Evolutionary conservation across 75 land plant genomes (phyloP).

Genomic region (Isoetes taiwanensis): DNA sequence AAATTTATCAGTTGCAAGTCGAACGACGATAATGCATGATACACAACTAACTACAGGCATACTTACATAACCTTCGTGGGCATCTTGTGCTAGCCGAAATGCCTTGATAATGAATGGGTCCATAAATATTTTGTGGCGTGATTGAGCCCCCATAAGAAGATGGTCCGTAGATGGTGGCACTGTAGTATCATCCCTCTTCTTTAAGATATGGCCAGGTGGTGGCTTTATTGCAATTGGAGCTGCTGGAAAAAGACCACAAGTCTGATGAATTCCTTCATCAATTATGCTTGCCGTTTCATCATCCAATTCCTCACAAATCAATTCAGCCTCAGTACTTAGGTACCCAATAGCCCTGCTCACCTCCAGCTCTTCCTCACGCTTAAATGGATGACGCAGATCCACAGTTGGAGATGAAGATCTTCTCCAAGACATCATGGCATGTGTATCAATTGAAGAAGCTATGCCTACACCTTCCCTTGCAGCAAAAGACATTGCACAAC

Average conservation of each 20-base stretch:
- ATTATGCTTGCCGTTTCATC: constrained; percentile 33
- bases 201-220: constrained; percentile 7
- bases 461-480: constrained; percentile 11
- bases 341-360: constrained; percentile 37
- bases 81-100: constrained; percentile 72
- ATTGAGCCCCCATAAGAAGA: constrained; percentile 50
- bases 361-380: constrained; percentile 19
- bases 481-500: constrained; percentile 1
- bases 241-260: neutral
- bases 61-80: constrained; percentile 82
- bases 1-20: too few species aligned
- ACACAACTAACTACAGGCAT: neutral
- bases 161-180: constrained; percentile 30
- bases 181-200: neutral
- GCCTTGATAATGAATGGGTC: constrained; percentile 73
- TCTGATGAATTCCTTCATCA: neutral
- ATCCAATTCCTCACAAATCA: constrained; percentile 12
- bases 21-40: too few species aligned
- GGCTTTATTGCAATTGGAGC: neutral
- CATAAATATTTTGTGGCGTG: constrained; percentile 48
- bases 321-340: constrained; percentile 2
- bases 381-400: constrained; percentile 11
- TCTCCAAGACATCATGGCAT: constrained; percentile 16
- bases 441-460: constrained; percentile 28
- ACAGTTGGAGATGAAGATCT: constrained; percentile 12